Evolutionary conservation across 257 asterid species (phyloP), one percentile per base, ranked within the genome.

Genomic region (Oldenlandia corymbosa): DNA sequence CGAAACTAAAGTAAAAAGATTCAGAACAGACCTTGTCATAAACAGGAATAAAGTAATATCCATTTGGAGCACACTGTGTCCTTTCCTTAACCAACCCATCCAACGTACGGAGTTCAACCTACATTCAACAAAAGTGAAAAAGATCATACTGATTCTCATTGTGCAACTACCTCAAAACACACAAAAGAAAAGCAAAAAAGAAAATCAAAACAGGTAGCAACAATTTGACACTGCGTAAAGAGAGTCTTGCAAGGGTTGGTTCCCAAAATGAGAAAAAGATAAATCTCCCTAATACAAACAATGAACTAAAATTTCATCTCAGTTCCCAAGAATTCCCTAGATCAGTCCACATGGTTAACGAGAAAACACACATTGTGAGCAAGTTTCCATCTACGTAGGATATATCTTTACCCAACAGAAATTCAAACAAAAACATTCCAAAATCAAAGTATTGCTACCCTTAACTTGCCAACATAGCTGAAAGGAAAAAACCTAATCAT

Each of bases 41-140:
- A 68, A 92, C 95, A 31, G 98, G 98, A 65, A 92, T 85, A 73
- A 92, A 92, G 82, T 92, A 92, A 86, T 92, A 92, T 72, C 98
- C 98, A 76, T 92, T 92, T 48, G 98, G 98, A 77, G 98, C 98
- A 74, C 97, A 92, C 42, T 88, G 97, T 1, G 98, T 87, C 69
- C 84, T 80, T 46, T 92, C 98, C 80, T 92, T 92, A 62, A 92
- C 94, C 83, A 92, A 79, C 16, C 98, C 98, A 78, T 92, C 98
- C 87, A 85, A 50, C 16, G 98, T 92, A 55, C 79, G 87, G 63
- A 92, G 84, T 69, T 92, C 98, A 66, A 89, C 97, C 98, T 92
- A 70, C 78, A 75, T 11, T 27, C 48, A 26, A 16, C 18, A 49
- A 17, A 60, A 53, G 39, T 11, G 30, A 43, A 7, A 45, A 4